Evolutionary conservation across 352 stramenopile species (phyloP), one percentile per base, ranked within the genome.

Genomic region (Phytophthora fragariae): DNA sequence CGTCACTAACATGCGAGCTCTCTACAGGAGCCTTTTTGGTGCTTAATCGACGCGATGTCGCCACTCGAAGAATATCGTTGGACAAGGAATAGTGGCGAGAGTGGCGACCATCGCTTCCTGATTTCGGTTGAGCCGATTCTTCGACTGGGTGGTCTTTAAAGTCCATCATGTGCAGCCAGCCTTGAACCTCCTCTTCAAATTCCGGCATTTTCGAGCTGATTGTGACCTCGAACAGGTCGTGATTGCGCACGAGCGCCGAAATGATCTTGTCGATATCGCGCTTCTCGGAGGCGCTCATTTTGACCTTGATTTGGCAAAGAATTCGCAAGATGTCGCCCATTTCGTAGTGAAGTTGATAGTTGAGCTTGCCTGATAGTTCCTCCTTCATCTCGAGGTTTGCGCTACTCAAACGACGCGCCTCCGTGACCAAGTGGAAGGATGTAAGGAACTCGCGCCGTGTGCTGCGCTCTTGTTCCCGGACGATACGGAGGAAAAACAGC

Each of bases 251-350:
- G 12, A 93, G 78, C n/a, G 86, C 80, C 5, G 77, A 89, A 44
- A 92, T 91, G 57, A 92, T 89, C 66, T 89, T 89, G 59, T 93
- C 83, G 19, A 93, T 88, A 27, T 90, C 85, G 3, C 63, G 55
- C 54, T 82, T 81, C 59, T 92, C 83, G 2, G 62, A 54, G 33
- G 19, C 7, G 14, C 62, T 76, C 80, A 90, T 92, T 60, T 90
- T 92, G 39, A 90, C 57, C 57, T 92, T 92, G 37, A 92, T 80
- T 57, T 91, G 83, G 56, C 83, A 92, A 12, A 92, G 62, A 50
- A 92, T 86, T n/a, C 83, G 83, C 37, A 92, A 53, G 39, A 92
- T 90, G 61, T 90, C 85, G 31, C 81, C 83, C 85, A 92, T 92
- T 63, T 92, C 84, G 70, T 92, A 92, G 52, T 92, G 82, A 24